Evolutionary conservation across 1,284 basidiomycete species (phyloP).

Genomic region (Apiotrichum brassicae): DNA sequence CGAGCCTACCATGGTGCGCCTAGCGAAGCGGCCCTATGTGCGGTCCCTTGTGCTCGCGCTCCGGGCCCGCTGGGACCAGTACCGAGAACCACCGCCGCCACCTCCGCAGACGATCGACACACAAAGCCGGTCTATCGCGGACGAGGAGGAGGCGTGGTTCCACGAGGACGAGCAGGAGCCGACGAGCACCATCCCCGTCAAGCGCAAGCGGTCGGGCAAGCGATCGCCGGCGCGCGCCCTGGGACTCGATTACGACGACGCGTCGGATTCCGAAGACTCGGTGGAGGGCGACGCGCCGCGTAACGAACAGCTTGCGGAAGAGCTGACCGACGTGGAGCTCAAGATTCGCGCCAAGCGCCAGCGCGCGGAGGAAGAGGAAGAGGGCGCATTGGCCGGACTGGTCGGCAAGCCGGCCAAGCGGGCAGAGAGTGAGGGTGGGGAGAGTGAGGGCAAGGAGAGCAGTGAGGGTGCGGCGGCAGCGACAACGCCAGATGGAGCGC

Average conservation of each 20-base stretch:
- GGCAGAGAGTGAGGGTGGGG: conserved; percentile 6
- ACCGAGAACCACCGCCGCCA: conserved; percentile 68
- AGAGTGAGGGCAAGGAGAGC: conserved; percentile 3
- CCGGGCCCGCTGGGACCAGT: conserved; percentile 80
- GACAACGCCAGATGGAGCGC: neutral
- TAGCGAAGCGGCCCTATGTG: conserved; percentile 53
- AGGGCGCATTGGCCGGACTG: conserved; percentile 19
- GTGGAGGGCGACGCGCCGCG: conserved; percentile 14
- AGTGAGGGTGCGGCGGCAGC: neutral
- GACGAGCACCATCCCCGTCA: conserved; percentile 10
- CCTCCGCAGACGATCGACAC: conserved; percentile 50
- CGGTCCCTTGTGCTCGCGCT: conserved; percentile 50
- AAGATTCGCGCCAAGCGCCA: conserved; percentile 63
- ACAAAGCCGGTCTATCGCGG: conserved; percentile 54
- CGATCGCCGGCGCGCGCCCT: conserved; percentile 20
- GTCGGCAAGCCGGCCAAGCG: neutral
- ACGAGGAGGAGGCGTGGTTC: conserved; percentile 77
- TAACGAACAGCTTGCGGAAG: conserved; percentile 25
- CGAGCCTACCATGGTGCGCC: conserved; percentile 58
- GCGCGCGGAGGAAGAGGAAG: conserved; percentile 60
- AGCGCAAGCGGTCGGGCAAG: conserved; percentile 28
- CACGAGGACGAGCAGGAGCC: conserved; percentile 56
- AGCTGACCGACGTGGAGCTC: conserved; percentile 48
- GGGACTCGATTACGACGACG: conserved; percentile 45
- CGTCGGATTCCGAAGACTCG: conserved; percentile 42